These are phyloP conservation scores for Pichia manshurica DNA, from an alignment of 805 yeast genomes.

Conservation along the genomic window DNA sequence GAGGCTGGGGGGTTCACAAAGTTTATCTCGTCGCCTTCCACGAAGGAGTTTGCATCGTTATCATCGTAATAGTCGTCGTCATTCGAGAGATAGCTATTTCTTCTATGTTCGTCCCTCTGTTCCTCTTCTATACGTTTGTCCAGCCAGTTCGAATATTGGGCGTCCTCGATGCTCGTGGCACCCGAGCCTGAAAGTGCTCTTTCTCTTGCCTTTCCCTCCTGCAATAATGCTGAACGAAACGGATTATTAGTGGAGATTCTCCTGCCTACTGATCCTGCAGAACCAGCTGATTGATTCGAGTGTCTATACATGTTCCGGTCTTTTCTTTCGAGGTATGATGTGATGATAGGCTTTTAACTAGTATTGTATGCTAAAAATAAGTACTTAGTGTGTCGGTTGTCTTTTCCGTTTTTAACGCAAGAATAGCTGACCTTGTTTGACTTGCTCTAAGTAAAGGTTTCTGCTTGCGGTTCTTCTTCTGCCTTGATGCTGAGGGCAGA, in stretches of 20 bases:
- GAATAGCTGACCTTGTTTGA: too few relatives aligned
- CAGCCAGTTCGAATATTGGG: conserved; percentile 56
- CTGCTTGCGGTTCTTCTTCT: too few relatives aligned
- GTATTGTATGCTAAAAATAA: too few relatives aligned
- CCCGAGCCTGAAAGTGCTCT: conserved; percentile 7
- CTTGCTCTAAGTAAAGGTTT: too few relatives aligned
- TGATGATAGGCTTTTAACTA: too few relatives aligned
- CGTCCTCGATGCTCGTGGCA: conserved; percentile 21
- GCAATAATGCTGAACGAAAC: conserved; percentile 47
- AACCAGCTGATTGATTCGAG: conserved; percentile 27
- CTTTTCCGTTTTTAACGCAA: too few relatives aligned
- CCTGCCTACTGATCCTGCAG: conserved; percentile 35
- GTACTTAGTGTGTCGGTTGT: too few relatives aligned
- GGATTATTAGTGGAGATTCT: conserved; percentile 65
- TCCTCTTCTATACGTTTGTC: conserved; percentile 26
- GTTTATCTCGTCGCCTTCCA: conserved; percentile 20
- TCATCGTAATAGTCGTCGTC: conserved; percentile 34
- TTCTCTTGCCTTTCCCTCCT: conserved; percentile 24
- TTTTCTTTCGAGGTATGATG: too few relatives aligned
- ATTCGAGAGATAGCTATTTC: not conserved
- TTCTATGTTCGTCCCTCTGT: conserved; percentile 24
- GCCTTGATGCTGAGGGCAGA: too few relatives aligned
- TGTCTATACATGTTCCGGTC: conserved; percentile 26
- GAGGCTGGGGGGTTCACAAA: conserved; percentile 2
- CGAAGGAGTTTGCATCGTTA: conserved; percentile 33